Evolutionary conservation across 257 asterid species (phyloP).

Genomic region (Salvia miltiorrhiza): DNA sequence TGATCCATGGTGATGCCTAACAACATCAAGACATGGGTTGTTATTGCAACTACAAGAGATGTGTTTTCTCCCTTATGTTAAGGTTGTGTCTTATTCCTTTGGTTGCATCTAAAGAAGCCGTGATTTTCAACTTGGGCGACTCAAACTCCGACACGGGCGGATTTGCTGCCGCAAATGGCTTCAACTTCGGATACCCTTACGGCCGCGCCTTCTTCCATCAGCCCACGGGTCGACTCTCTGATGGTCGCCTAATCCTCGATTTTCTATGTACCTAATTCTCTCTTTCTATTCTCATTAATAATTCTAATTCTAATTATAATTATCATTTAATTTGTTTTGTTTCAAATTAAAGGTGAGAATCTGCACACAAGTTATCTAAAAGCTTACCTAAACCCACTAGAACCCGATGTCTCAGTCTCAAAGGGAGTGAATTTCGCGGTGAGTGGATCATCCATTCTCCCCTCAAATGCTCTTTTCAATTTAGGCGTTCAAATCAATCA

Average conservation of each 20-base stretch:
- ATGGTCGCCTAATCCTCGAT: slow-evolving; percentile 29
- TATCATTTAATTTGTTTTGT: too few species aligned
- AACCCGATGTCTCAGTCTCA: slow-evolving; percentile 26
- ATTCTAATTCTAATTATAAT: too few species aligned
- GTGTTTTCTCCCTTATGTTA: background rate
- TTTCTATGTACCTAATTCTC: slow-evolving; percentile 20
- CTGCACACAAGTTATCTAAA: slow-evolving; percentile 24
- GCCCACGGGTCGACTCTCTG: slow-evolving; percentile 28
- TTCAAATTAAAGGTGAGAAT: slow-evolving; percentile 29
- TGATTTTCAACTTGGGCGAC: slow-evolving; percentile 54
- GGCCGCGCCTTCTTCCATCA: slow-evolving; percentile 37
- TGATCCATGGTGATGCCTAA: too few species aligned
- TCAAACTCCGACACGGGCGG: slow-evolving; percentile 60
- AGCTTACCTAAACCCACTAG: slow-evolving; percentile 44
- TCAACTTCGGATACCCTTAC: slow-evolving; percentile 28
- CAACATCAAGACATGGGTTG: background rate
- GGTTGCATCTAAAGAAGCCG: slow-evolving; percentile 10
- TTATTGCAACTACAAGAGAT: background rate
- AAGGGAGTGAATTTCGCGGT: slow-evolving; percentile 50
- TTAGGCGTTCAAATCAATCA: slow-evolving; percentile 36
- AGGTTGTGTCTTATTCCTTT: background rate
- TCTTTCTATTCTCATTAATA: too few species aligned
- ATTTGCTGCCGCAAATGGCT: slow-evolving; percentile 33
- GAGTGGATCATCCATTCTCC: slow-evolving; percentile 33
- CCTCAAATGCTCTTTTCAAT: slow-evolving; percentile 23